Percentiles rank a stretch among this genome's conserved stretches.
These are phyloP conservation scores for Paecilomyces niveus DNA, from an alignment of 2,329 filamentous ascomycete genomes.

Conservation along the genomic window DNA sequence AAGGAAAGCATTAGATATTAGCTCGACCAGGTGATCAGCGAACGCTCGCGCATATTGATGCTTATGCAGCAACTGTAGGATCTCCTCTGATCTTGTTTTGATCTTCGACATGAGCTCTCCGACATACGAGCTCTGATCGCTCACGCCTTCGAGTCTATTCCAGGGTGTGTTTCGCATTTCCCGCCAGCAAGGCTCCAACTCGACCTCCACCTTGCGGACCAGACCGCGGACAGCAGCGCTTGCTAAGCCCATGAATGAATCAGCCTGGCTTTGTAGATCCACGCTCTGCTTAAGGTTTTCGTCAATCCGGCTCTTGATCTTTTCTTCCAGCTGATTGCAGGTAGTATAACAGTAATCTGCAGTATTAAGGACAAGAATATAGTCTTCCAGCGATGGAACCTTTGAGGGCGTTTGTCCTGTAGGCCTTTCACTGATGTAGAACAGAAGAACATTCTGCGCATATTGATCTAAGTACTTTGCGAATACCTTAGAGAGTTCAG, in stretches of 20 bases:
- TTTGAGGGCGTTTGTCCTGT: slow-evolving; percentile 48
- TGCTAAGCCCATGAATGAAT: slow-evolving; percentile 91
- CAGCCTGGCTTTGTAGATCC: slow-evolving; percentile 86
- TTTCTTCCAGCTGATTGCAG: slow-evolving; percentile 87
- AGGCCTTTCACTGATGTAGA: slow-evolving; percentile 57
- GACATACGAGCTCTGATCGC: slow-evolving; percentile 90
- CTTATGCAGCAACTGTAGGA: slow-evolving; percentile 72
- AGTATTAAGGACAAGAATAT: slow-evolving; percentile 84
- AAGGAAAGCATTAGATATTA: slow-evolving; percentile 72
- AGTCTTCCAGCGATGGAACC: slow-evolving; percentile 58
- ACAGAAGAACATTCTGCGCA: slow-evolving; percentile 81
- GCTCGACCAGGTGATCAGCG: slow-evolving; percentile 91
- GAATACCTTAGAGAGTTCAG: slow-evolving; percentile 78
- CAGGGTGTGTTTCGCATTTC: slow-evolving; percentile 97
- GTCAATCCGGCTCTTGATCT: slow-evolving; percentile 85
- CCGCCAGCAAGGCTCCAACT: slow-evolving; percentile 81
- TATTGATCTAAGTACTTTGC: slow-evolving; percentile 94
- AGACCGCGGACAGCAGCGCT: slow-evolving; percentile 77
- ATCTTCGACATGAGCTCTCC: slow-evolving; percentile 69
- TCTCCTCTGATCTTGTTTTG: slow-evolving; percentile 64
- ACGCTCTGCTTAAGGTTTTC: slow-evolving; percentile 66
- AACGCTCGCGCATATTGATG: slow-evolving; percentile 92
- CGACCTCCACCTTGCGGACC: slow-evolving; percentile 74
- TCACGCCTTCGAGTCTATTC: slow-evolving; percentile 87
- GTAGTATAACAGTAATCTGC: slow-evolving; percentile 96